Conservation (phyloP, 2,329 filamentous ascomycete species). For the Fusarium solani-melongenae region DNA sequence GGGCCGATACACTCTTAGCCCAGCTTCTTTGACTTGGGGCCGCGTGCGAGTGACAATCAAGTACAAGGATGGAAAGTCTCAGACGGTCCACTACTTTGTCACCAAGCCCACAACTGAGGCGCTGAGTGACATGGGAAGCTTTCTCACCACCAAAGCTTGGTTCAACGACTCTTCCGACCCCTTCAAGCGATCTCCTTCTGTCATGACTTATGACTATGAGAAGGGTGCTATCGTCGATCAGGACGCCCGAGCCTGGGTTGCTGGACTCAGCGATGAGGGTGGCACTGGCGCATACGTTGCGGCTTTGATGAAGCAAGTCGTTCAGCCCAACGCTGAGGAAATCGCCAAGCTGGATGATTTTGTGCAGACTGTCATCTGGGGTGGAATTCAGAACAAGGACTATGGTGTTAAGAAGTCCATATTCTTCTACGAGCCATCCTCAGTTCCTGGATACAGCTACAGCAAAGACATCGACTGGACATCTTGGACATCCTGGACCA, state of each 20-base stretch:
- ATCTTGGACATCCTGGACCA: slow-evolving; percentile 64
- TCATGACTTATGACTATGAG: slow-evolving; percentile 68
- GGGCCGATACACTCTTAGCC: slow-evolving; percentile 55
- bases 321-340: slow-evolving; percentile 61
- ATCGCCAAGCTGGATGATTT: slow-evolving; percentile 65
- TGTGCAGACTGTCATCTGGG: slow-evolving; percentile 61
- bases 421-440: slow-evolving; percentile 65
- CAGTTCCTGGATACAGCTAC: slow-evolving; percentile 58
- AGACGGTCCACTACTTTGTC: slow-evolving; percentile 68
- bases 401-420: slow-evolving; percentile 65
- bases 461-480: slow-evolving; percentile 57
- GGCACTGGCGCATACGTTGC: slow-evolving; percentile 68
- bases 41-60: slow-evolving; percentile 58
- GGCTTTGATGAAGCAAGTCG: slow-evolving; percentile 64
- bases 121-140: slow-evolving; percentile 60
- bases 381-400: slow-evolving; percentile 57
- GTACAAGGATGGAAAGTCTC: slow-evolving; percentile 59
- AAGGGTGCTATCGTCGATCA: slow-evolving; percentile 55
- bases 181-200: slow-evolving; percentile 64
- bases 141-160: slow-evolving; percentile 65
- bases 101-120: slow-evolving; percentile 58
- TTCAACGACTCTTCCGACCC: slow-evolving; percentile 63
- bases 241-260: slow-evolving; percentile 66
- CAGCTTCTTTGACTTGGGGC: slow-evolving; percentile 59
- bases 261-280: slow-evolving; percentile 69